Conservation (phyloP, 2,329 filamentous ascomycete genomes). For the Fusarium sp. region DNA sequence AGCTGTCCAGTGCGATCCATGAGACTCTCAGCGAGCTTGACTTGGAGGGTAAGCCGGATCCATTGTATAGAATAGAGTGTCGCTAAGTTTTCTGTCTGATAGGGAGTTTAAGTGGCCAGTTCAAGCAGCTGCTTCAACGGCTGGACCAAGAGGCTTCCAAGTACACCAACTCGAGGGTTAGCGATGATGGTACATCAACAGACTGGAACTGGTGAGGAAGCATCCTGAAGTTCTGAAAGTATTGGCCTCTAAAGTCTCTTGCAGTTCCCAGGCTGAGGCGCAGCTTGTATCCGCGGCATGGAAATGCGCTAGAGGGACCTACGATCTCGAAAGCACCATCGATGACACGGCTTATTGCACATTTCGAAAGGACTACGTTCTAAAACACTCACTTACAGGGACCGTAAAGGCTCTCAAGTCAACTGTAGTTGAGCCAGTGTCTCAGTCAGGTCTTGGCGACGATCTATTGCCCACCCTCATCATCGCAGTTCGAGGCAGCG, state of each 20-base stretch:
- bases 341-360: constrained; percentile 22
- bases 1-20: constrained; percentile 20
- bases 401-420: constrained; percentile 33
- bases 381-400: constrained; percentile 18
- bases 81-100: too few species aligned
- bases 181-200: constrained; percentile 7
- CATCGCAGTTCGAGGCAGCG: constrained; percentile 37
- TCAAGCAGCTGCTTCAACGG: constrained; percentile 31
- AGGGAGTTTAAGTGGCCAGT: constrained; percentile 26
- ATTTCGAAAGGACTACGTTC: constrained; percentile 16
- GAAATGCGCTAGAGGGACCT: constrained; percentile 33
- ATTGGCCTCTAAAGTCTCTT: background rate
- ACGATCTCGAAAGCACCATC: constrained; percentile 15
- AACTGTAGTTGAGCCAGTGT: constrained; percentile 18
- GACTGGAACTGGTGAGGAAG: constrained; percentile 35
- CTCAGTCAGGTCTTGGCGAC: background rate
- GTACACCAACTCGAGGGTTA: constrained; percentile 36
- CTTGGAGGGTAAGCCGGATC: background rate
- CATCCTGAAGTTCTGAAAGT: background rate
- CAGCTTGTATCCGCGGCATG: constrained; percentile 35
- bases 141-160: constrained; percentile 39
- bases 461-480: constrained; percentile 24
- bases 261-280: constrained; percentile 26
- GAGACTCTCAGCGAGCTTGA: constrained; percentile 23
- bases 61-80: background rate